Evolutionary conservation across 1,284 basidiomycete genomes (phyloP), one percentile per base, ranked within the genome.

Genomic region (Microbotryum silenes-acaulis): DNA sequence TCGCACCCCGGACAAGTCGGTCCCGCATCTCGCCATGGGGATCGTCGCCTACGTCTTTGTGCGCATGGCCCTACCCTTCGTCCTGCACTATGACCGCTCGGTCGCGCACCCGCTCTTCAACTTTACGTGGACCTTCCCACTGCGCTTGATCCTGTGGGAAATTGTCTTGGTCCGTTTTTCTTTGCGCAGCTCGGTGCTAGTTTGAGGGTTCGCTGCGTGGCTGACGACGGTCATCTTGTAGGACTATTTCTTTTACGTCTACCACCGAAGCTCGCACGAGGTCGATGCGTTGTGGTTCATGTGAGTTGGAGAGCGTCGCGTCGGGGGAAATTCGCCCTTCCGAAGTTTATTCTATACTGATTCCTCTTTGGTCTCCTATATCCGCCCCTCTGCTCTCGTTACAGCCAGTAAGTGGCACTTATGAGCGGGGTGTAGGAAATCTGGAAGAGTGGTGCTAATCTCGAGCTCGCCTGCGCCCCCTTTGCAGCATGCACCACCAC

Each of bases 241-340:
- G 33, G 37, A 52, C 54, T 56, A 44, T 7, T 54, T 59, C 45
- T 42, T 55, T 37, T 63, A 63, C 47, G 48, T 27, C 44, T 65
- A 59, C 57, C 60, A 59, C 51, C 60, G 63, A 20, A 51, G 51
- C 10, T 54, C 57, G 29, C 63, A 65, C 51, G 63, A 65, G 47
- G 48, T 56, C 20, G 63, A 62, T 52, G 27, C 55, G 37, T 51
- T 65, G 1, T 65, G 63, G 63, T 56, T 56, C 23, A 60, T 65
- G 51, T 51, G 12, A 29, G 51, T 51, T 12, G 37, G 4, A 42
- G 6, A 42, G 37, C 1, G 14, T 50, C 20, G 48, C 20, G 48
- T 16, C 2, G 20, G 31, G 9, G 29, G 23, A 31, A 9, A 31
- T 1, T 50, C 10, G 48, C 20, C 48, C 48, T 10, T 7, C 29